Evolutionary conservation across 352 stramenopile genomes (phyloP).

Genomic region (Phytophthora crassamura): DNA sequence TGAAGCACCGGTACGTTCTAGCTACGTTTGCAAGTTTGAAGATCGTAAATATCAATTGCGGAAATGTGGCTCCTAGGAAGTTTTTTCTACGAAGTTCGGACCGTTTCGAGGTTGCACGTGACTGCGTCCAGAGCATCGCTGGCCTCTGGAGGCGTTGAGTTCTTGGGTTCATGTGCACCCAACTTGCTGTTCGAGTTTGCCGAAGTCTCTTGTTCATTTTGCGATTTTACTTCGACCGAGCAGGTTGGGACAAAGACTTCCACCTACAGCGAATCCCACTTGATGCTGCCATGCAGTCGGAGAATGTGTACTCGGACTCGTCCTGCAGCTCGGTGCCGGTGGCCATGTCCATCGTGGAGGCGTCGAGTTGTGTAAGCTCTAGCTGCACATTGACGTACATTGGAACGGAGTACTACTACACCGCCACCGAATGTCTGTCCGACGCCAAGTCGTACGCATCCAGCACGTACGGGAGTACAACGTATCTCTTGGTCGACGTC

Average conservation of each 20-base stretch:
- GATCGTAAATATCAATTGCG: too few species aligned
- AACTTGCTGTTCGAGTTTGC: constrained; percentile 9
- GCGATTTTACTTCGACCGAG: constrained; percentile 4
- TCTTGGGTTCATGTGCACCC: constrained; percentile 30
- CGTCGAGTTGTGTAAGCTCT: constrained; percentile 15
- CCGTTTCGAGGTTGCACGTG: constrained; percentile 18
- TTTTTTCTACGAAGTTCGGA: constrained; percentile 15
- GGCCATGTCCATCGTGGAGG: constrained; percentile 29
- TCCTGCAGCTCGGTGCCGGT: constrained; percentile 26
- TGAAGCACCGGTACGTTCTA: neutral
- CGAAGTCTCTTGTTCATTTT: constrained; percentile 11
- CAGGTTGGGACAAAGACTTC: too few species aligned
- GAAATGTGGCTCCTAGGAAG: too few species aligned
- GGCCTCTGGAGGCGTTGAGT: neutral
- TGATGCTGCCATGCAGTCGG: constrained; percentile 16
- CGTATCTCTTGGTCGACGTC: constrained; percentile 29
- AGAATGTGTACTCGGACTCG: constrained; percentile 31
- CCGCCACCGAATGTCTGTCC: constrained; percentile 21
- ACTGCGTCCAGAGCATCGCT: constrained; percentile 17
- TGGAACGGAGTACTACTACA: constrained; percentile 20
- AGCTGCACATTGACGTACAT: constrained; percentile 16
- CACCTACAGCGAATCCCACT: neutral
- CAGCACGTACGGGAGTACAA: constrained; percentile 30
- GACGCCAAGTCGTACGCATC: constrained; percentile 28
- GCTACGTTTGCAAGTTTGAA: too few species aligned